A percentile compares a stretch with the other conserved stretches of the same genome.
Evolutionary conservation across 768 basidiomycete genomes (phyloP).

Genomic region (Ramaria rubella): DNA sequence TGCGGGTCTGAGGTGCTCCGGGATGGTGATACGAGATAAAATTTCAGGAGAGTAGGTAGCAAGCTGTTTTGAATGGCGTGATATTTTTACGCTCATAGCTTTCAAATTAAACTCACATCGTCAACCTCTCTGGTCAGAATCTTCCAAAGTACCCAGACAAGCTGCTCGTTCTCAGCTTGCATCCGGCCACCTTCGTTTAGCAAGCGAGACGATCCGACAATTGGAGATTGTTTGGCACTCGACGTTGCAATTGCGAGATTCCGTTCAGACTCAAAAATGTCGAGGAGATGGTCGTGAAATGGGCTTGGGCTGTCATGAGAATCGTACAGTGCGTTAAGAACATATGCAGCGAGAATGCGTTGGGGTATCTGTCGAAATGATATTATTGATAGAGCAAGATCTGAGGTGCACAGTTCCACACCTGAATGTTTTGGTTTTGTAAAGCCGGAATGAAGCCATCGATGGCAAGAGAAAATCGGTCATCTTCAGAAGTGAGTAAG

Average conservation of each 20-base stretch:
- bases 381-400: too few relatives aligned
- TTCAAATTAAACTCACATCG: slow-evolving; percentile 44
- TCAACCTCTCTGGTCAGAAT: slow-evolving; percentile 77
- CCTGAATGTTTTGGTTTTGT: slow-evolving; percentile 4
- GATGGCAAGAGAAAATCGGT: slow-evolving; percentile 6
- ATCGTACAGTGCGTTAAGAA: slow-evolving; percentile 73
- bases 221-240: background rate
- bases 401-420: too few relatives aligned
- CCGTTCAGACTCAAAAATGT: slow-evolving; percentile 62
- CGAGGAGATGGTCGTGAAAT: slow-evolving; percentile 66
- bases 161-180: slow-evolving; percentile 59
- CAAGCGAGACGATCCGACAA: background rate
- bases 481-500: background rate
- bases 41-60: slow-evolving; percentile 75
- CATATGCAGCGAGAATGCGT: slow-evolving; percentile 72
- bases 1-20: slow-evolving; percentile 65
- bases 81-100: background rate
- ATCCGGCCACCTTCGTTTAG: slow-evolving; percentile 39
- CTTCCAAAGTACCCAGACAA: slow-evolving; percentile 86
- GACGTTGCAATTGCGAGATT: slow-evolving; percentile 42
- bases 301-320: slow-evolving; percentile 78
- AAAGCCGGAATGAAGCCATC: slow-evolving; percentile 6
- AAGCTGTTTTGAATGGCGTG: slow-evolving; percentile 44
- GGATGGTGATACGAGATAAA: slow-evolving; percentile 66
- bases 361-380: slow-evolving; percentile 48